Conservation (phyloP, 2,329 filamentous ascomycete species). For the Didymellaceae sp. region DNA sequence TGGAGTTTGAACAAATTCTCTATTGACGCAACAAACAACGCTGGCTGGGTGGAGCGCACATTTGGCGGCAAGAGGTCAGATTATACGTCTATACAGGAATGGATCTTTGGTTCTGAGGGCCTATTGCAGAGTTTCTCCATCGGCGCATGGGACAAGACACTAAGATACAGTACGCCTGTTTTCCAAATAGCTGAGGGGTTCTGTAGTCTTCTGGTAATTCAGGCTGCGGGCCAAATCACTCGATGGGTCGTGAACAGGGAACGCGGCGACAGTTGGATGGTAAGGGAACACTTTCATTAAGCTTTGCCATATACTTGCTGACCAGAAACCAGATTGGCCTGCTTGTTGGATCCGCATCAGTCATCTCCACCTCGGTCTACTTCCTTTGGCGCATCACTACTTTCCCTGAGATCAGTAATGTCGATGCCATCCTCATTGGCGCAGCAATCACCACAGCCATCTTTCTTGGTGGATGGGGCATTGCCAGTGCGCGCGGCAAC, state of each 20-base stretch:
- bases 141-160: slow-evolving; percentile 84
- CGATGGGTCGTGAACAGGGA: slow-evolving; percentile 93
- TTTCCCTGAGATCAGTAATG: slow-evolving; percentile 90
- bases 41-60: slow-evolving; percentile 81
- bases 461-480: slow-evolving; percentile 92
- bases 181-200: slow-evolving; percentile 97
- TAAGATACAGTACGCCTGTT: slow-evolving; percentile 89
- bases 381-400: slow-evolving; percentile 95
- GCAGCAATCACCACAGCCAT: slow-evolving; percentile 90
- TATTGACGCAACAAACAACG: slow-evolving; percentile 75
- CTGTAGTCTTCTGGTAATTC: slow-evolving; percentile 93
- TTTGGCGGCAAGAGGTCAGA: slow-evolving; percentile 70
- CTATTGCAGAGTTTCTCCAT: slow-evolving; percentile 80
- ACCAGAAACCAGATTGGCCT: slow-evolving; percentile 74
- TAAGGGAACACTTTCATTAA: slow-evolving; percentile 55
- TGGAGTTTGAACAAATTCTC: slow-evolving; percentile 97
- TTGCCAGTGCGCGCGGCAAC: slow-evolving; percentile 91
- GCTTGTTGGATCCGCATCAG: slow-evolving; percentile 83
- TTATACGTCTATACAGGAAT: slow-evolving; percentile 74
- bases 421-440: slow-evolving; percentile 91
- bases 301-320: slow-evolving; percentile 45
- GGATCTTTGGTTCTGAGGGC: slow-evolving; percentile 87
- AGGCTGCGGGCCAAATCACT: slow-evolving; percentile 92
- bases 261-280: slow-evolving; percentile 95
- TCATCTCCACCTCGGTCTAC: slow-evolving; percentile 92